Evolutionary conservation across 768 basidiomycete species (phyloP).

Genomic region (Serendipita vermifera): DNA sequence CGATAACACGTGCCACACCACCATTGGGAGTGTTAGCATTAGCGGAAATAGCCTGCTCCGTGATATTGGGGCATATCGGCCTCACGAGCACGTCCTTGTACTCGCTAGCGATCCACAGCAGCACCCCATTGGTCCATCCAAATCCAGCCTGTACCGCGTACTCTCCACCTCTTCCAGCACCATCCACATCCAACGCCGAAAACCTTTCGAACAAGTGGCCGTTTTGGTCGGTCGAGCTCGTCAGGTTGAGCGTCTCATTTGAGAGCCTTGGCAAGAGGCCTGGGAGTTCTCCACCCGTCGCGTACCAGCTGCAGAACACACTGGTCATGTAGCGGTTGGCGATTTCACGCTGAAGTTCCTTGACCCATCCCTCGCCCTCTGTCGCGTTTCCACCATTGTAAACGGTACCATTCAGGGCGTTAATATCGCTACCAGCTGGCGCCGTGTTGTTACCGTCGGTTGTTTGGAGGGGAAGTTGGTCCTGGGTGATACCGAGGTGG

Average conservation of each 20-base stretch:
- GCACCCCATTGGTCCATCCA: conserved; percentile 80
- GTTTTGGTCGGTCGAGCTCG: conserved; percentile 48
- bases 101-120: conserved; percentile 57
- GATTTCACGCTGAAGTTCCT: conserved; percentile 50
- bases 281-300: conserved; percentile 77
- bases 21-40: no score
- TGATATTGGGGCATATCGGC: conserved; percentile 46
- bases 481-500: conserved; percentile 70
- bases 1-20: no score
- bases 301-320: conserved; percentile 83
- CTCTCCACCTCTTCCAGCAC: conserved; percentile 70
- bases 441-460: conserved; percentile 34
- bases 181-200: conserved; percentile 63
- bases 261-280: conserved; percentile 57
- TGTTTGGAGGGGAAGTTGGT: conserved; percentile 56
- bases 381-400: conserved; percentile 55
- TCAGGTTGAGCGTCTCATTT: conserved; percentile 54
- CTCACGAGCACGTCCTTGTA: conserved; percentile 48
- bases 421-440: conserved; percentile 46
- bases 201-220: conserved; percentile 89
- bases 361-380: conserved; percentile 50
- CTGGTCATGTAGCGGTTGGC: conserved; percentile 79
- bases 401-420: conserved; percentile 40
- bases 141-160: conserved; percentile 83
- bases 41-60: no score